Evolutionary conservation across 331 rosid genomes (phyloP).

Genomic region (Ulmus americana): DNA sequence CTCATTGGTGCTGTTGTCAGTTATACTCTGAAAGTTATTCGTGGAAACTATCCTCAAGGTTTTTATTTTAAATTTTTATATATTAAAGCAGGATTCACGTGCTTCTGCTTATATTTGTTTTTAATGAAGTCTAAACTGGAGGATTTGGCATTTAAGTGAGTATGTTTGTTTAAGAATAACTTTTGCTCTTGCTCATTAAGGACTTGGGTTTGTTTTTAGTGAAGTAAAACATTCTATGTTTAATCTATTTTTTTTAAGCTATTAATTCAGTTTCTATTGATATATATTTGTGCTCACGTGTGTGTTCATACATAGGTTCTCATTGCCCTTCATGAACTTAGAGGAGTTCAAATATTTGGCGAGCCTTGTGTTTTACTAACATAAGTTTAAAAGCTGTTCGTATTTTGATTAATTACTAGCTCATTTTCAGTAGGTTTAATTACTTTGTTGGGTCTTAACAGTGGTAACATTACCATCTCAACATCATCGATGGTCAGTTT

Average conservation of each 20-base stretch:
- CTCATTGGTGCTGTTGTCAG: slow-evolving; percentile 67
- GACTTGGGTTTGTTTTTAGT: background rate
- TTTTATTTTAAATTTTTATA: slow-evolving; percentile 21
- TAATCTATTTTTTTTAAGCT: background rate
- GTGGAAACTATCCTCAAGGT: slow-evolving; percentile 81
- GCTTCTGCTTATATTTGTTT: background rate
- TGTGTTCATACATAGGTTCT: background rate
- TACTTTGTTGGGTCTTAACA: slow-evolving; percentile 35
- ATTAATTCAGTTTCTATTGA: no score
- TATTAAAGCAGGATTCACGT: background rate
- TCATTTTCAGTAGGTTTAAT: slow-evolving; percentile 5
- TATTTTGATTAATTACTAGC: background rate
- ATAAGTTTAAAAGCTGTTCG: background rate
- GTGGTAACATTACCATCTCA: slow-evolving; percentile 81
- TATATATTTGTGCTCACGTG: no score
- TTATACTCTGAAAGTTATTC: slow-evolving; percentile 69
- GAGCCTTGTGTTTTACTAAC: background rate
- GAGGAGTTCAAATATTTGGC: background rate
- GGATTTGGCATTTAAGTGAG: background rate
- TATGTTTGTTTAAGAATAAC: background rate
- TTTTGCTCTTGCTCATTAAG: background rate
- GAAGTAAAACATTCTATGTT: background rate
- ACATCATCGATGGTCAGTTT: slow-evolving; percentile 83
- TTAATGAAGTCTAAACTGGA: background rate
- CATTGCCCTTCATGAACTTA: background rate